Evolutionary conservation across 139 green algal species (phyloP), one percentile per base, ranked within the genome.

Genomic region (Chlorella sp.): DNA sequence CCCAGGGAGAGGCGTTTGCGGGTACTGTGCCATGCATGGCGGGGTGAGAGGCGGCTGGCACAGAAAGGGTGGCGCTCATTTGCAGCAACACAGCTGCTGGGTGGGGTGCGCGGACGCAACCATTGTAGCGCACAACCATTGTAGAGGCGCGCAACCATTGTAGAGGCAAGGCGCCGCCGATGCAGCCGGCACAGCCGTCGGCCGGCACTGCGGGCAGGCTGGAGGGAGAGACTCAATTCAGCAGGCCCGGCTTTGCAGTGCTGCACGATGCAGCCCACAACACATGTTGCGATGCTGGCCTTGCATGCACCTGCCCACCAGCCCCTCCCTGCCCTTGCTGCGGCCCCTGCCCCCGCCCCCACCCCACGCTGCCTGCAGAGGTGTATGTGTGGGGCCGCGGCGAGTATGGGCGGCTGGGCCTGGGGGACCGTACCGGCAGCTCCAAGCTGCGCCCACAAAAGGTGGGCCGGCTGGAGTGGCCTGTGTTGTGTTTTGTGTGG

Each of bases 391-490:
- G 96, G 96, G 97, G 97, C 0, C 94, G 97, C 2, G 97, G 97
- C 26, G 96, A 99, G 94, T 98, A 99, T 89, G 97, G 97, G 3
- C 91, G 97, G 37, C 94, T 99, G 88, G 97, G 97, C 30, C 90
- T 98, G 42, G 97, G 95, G 22, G 97, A 98, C 91, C 86, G 86
- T 32, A 92, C 80, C 0, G 97, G 96, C 57, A 92, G 84, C 68
- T 96, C 93, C 92, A 95, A 95, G 90, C 92, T 98, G 88, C 91
- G 95, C 19, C 95, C 97, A 16, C 91, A 94, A n/a, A 93, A 94
- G 79, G 93, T 98, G 71, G 48, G 85, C n/a, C n/a, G 28, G 80
- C 37, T 34, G 76, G 69, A 12, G 26, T 76, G 68, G 68, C 5
- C 5, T 42, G 64, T 73, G 64, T 4, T n/a, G 64, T 30, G 64